A percentile compares a stretch with the other conserved stretches of the same genome.
These are phyloP conservation scores for Camellia sinensis DNA, from an alignment of 148 eudicot genomes.

Conservation along the genomic window DNA sequence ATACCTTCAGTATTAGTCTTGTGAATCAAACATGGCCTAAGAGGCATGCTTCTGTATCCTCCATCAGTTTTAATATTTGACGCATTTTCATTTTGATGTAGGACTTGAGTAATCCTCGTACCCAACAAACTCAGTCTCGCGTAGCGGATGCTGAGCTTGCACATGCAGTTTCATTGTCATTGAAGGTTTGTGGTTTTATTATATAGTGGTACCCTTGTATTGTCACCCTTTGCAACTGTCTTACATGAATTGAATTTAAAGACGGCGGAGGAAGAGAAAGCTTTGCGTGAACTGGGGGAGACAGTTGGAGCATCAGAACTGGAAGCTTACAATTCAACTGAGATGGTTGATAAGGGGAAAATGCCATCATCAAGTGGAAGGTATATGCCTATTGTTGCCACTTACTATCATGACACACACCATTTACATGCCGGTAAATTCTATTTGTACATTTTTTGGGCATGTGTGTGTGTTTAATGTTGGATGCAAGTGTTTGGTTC, in stretches of 20 bases:
- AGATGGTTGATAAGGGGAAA: conserved; percentile 37
- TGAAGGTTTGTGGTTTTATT: conserved; percentile 54
- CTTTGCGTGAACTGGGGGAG: conserved; percentile 37
- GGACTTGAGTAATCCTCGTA: conserved; percentile 32
- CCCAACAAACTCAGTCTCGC: conserved; percentile 41
- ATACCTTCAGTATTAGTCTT: too few relatives aligned
- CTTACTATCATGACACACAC: neutral
- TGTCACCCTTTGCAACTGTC: neutral
- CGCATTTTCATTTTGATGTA: conserved; percentile 19
- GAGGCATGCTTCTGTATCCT: neutral
- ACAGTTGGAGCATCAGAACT: conserved; percentile 41
- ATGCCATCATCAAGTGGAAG: conserved; percentile 40
- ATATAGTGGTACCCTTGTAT: neutral
- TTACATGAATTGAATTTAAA: conserved; percentile 25
- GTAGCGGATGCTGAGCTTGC: conserved; percentile 56
- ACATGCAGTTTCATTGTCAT: conserved; percentile 67
- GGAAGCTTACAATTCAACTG: conserved; percentile 33
- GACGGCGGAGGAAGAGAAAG: conserved; percentile 75
- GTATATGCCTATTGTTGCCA: conserved; percentile 26
- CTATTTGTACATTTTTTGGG: neutral
- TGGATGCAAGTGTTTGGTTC: conserved; percentile 24
- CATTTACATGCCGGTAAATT: neutral
- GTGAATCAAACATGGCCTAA: neutral
- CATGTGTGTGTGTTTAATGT: conserved; percentile 6
- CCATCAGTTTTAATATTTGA: neutral